Conservation (phyloP, 2,329 filamentous ascomycete genomes). For the Mycosphaerella sp. region DNA sequence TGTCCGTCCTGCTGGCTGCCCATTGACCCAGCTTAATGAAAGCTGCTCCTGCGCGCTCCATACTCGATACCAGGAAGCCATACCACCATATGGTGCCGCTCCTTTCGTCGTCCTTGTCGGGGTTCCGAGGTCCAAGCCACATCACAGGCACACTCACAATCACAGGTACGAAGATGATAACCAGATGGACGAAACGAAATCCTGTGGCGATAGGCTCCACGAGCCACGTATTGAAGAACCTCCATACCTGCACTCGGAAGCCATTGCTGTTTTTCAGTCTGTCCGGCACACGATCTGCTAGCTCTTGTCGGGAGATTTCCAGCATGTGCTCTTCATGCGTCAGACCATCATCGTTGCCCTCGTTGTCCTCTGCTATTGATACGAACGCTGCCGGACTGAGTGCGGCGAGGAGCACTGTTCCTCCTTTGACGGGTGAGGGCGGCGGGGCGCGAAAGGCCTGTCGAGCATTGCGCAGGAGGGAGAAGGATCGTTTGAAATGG, state of each 20-base stretch:
- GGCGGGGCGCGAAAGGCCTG: conserved; percentile 30
- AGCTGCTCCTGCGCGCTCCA: conserved; percentile 89
- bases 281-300: conserved; percentile 60
- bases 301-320: conserved; percentile 69
- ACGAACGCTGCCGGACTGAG: conserved; percentile 56
- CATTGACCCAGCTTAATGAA: conserved; percentile 99
- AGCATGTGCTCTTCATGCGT: conserved; percentile 86
- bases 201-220: conserved; percentile 81
- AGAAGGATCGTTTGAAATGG: conserved; percentile 21
- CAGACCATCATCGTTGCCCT: conserved; percentile 44
- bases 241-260: conserved; percentile 53
- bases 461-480: conserved; percentile 22
- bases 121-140: conserved; percentile 64
- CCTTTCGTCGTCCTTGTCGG: conserved; percentile 65
- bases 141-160: conserved; percentile 71
- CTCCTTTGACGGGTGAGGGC: conserved; percentile 31
- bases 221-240: conserved; percentile 66
- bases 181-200: conserved; percentile 77
- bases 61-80: conserved; percentile 71
- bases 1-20: conserved; percentile 92
- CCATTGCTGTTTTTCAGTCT: conserved; percentile 55
- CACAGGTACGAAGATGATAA: conserved; percentile 85
- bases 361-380: conserved; percentile 47
- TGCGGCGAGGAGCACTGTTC: conserved; percentile 35
- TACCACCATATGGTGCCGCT: conserved; percentile 93